Evolutionary conservation across 257 asterid genomes (phyloP), one percentile per base, ranked within the genome.

Genomic region (Ajuga chamaepitys): DNA sequence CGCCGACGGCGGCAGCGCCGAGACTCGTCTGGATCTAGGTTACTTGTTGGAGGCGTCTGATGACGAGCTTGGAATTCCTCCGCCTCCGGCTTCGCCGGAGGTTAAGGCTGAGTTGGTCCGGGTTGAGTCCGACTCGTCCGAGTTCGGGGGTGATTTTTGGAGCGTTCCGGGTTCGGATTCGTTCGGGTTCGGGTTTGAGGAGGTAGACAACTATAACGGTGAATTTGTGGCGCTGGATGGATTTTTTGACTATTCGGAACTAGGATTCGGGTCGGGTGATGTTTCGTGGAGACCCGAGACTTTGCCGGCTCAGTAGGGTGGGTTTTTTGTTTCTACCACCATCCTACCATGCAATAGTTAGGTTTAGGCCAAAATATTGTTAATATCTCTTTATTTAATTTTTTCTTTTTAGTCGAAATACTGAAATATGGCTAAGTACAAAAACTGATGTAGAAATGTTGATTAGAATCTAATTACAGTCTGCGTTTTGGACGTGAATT

Each of bases 51-150:
- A 73, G 69, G 95, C 95, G 9, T 80, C 95, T 1, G 95, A 86
- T 22, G 82, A 84, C 45, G 95, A 86, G 68, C 91, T 86, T 0
- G 95, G 95, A 1, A 72, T 86, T 8, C 95, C 95, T 8, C 88
- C 91, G 0, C 70, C 91, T 0, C 25, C 69, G 51, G 30, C 70
- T 13, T 70, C 81, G 12, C 73, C 82, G 58, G 74, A 58, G 72
- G 55, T 38, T 24, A 40, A 22, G 24, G 51, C 44, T 3, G 86
- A 74, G 78, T 63, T 77, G 58, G 77, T 22, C 34, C 68, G 64
- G 48, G 79, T 64, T 12, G 71, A 61, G 63, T 46, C 81, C 0
- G 88, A 71, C 42, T 38, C 78, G 66, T 21, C 71, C 0, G 87
- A 66, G 30, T 52, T 82, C 64, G 70, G 80, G 5, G 20, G 64